Percentiles rank a stretch among this genome's conserved stretches.
Evolutionary conservation across 2,329 filamentous ascomycete species (phyloP).

Genomic region (Dactylellina haptotyla): DNA sequence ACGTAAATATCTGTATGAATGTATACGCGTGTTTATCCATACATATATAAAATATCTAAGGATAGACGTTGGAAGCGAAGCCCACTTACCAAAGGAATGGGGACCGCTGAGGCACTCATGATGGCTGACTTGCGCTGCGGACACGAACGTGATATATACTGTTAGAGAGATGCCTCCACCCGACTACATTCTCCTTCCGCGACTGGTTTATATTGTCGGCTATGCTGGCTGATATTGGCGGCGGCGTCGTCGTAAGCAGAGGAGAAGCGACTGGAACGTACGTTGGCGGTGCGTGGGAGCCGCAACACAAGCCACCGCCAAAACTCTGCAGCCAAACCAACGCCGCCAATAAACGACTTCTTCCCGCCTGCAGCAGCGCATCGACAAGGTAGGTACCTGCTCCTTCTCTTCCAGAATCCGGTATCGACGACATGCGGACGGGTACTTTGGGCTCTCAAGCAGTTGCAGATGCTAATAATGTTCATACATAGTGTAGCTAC

Average conservation of each 20-base stretch:
- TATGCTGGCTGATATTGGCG: neutral
- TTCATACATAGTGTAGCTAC: neutral
- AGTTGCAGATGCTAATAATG: neutral
- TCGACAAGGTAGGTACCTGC: slow-evolving; percentile 4
- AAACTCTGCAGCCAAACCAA: neutral
- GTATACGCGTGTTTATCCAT: neutral
- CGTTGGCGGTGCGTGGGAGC: too few species aligned
- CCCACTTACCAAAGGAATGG: slow-evolving; percentile 57
- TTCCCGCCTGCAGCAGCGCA: too few species aligned
- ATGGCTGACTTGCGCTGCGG: neutral
- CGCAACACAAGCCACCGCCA: too few species aligned
- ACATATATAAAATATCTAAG: too few species aligned
- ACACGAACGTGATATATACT: too few species aligned
- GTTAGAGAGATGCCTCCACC: neutral
- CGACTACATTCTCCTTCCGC: slow-evolving; percentile 12
- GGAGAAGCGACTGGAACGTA: slow-evolving; percentile 15
- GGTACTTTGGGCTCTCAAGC: neutral
- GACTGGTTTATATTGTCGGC: neutral
- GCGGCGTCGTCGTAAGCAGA: neutral
- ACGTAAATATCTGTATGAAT: too few species aligned
- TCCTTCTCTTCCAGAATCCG: neutral
- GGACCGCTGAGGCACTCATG: slow-evolving; percentile 55
- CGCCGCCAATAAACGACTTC: neutral
- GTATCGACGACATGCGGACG: neutral
- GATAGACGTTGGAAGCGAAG: too few species aligned